Conservation (phyloP, 2,329 filamentous ascomycete species). For the Ascochyta rabiei region DNA sequence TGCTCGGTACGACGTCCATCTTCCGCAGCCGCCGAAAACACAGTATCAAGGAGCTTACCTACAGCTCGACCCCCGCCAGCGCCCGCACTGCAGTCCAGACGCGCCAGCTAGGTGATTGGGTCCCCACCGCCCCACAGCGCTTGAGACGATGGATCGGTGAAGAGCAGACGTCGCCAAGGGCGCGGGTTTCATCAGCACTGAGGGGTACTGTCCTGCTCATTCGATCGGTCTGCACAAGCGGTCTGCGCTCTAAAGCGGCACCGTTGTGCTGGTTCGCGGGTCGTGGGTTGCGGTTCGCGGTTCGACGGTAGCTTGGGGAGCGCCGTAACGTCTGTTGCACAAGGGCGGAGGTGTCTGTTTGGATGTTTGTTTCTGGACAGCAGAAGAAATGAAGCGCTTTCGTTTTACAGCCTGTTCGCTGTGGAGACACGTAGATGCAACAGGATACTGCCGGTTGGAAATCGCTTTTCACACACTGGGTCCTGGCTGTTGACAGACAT, state of each 20-base stretch:
- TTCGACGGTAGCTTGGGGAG: neutral
- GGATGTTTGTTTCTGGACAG: neutral
- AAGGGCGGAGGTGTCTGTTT: neutral
- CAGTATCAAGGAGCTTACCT: no score
- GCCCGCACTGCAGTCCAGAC: conserved; percentile 10
- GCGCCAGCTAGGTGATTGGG: neutral
- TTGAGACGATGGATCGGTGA: conserved; percentile 10
- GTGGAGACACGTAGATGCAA: neutral
- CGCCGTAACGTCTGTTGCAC: neutral
- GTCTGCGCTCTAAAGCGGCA: neutral
- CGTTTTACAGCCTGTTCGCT: neutral
- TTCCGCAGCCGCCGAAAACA: conserved; percentile 2
- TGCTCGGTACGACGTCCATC: conserved; percentile 12
- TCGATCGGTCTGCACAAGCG: conserved; percentile 4
- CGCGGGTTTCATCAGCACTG: conserved; percentile 7
- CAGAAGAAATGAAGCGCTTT: neutral
- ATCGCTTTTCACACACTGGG: no score
- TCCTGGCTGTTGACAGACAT: neutral
- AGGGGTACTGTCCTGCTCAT: neutral
- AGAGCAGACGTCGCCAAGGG: conserved; percentile 11
- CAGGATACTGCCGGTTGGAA: neutral
- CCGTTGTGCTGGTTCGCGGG: conserved; percentile 2
- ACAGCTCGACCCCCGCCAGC: no score
- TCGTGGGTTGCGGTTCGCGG: conserved; percentile 3
- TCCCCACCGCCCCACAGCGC: conserved; percentile 13